Evolutionary conservation across 2,329 filamentous ascomycete species (phyloP), one percentile per base, ranked within the genome.

Genomic region (Chalaropsis thielavioides): DNA sequence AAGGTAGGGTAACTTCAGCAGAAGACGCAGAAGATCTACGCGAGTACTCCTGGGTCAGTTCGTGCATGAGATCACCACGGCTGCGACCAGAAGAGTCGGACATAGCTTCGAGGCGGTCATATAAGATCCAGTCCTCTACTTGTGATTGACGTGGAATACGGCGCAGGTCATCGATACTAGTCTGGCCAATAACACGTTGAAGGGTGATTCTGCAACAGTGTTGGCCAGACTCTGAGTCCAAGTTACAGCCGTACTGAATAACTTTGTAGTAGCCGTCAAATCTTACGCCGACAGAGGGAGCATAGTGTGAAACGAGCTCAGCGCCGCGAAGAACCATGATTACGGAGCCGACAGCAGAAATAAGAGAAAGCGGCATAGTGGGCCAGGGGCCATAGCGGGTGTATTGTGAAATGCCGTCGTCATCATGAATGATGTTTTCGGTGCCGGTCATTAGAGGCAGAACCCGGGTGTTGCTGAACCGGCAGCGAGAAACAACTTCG

Each of bases 241-340:
- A 71, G 60, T 75, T 79, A 51, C 74, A 72, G 6, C 79, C 76
- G 68, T 81, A 83, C 65, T 77, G 76, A 40, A 72, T 72, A 54
- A 84, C 72, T 2, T 71, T 76, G 70, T 83, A 83, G 80, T 83
- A 68, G 62, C 82, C 82, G 69, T 85, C 82, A 67, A 83, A 84
- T 67, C 82, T 74, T 35, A 84, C 70, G 1, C 82, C 82, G 1
- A 75, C 79, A 43, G 71, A 70, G 0, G 82, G 82, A 3, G 82
- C 80, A 65, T 79, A 75, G 1, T 76, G 74, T 64, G 81, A 83
- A 68, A 76, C 76, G 22, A 84, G 74, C 40, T 71, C 72, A 67
- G 79, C 73, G 1, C 81, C 81, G 59, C 82, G 73, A 27, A 85
- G 71, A n/a, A 85, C 73, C 19, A 80, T 78, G 56, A 83, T 76